These are phyloP conservation scores for Ophiosphaerella korrae DNA, from an alignment of 2,329 filamentous ascomycete genomes.

Conservation along the genomic window DNA sequence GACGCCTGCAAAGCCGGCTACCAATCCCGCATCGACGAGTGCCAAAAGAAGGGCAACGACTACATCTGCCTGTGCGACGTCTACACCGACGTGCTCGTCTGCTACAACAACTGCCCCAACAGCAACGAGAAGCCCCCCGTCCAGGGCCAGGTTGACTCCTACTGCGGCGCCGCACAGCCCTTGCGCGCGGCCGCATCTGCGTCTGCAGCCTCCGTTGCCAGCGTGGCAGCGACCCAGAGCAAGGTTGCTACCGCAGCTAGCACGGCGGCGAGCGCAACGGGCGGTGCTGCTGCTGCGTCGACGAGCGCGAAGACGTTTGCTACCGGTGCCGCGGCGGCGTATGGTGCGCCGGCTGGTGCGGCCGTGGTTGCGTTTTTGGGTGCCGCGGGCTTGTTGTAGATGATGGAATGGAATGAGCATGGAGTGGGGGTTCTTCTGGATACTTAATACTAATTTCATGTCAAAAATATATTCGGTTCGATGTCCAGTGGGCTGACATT, in stretches of 20 bases:
- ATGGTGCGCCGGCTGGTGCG: conserved; percentile 23
- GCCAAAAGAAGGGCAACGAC: conserved; percentile 51
- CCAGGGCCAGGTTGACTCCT: conserved; percentile 43
- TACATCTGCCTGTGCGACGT: conserved; percentile 64
- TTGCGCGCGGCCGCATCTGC: conserved; percentile 27
- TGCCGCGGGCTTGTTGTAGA: conserved; percentile 23
- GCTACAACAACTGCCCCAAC: conserved; percentile 68
- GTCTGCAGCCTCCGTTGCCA: conserved; percentile 21
- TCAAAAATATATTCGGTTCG: background rate
- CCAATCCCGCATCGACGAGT: conserved; percentile 50
- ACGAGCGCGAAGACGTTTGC: conserved; percentile 8
- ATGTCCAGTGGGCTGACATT: background rate
- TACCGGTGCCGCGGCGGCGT: conserved; percentile 3
- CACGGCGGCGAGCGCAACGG: background rate
- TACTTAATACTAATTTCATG: background rate
- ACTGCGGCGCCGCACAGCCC: conserved; percentile 51
- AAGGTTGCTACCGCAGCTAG: conserved; percentile 9
- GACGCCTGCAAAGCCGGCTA: conserved; percentile 53
- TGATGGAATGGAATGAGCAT: background rate
- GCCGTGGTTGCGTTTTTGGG: conserved; percentile 31
- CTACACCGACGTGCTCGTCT: conserved; percentile 60
- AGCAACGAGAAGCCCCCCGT: conserved; percentile 45
- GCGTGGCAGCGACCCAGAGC: conserved; percentile 25
- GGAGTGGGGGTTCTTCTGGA: background rate
- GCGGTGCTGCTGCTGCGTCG: conserved; percentile 8